Conservation (phyloP, 2,329 filamentous ascomycete genomes). For the Alternaria atra region DNA sequence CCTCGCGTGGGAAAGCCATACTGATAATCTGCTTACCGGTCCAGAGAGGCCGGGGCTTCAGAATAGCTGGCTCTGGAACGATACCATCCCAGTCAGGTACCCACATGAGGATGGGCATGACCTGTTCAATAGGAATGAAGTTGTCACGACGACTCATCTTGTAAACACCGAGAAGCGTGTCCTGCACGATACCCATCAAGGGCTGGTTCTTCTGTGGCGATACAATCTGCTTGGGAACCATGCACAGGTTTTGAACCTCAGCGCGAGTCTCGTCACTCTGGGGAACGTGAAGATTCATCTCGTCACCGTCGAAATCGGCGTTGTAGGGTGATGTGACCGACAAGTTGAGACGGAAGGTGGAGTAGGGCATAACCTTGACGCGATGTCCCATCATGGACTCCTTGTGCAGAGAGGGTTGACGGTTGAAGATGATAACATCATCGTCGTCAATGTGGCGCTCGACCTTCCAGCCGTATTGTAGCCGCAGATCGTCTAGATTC, state of each 20-base stretch:
- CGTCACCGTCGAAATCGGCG: slow-evolving; percentile 99
- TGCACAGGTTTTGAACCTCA: slow-evolving; percentile 91
- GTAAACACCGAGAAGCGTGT: slow-evolving; percentile 95
- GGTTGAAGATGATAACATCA: slow-evolving; percentile 99
- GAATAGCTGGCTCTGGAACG: slow-evolving; percentile 90
- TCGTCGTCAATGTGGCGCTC: slow-evolving; percentile 96
- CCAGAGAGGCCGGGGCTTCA: slow-evolving; percentile 93
- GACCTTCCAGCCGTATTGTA: slow-evolving; percentile 98
- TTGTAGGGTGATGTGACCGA: slow-evolving; percentile 99
- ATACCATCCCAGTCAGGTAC: slow-evolving; percentile 97
- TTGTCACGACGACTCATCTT: slow-evolving; percentile 94
- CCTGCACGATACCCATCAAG: slow-evolving; percentile 99
- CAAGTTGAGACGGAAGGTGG: slow-evolving; percentile 95
- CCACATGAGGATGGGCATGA: slow-evolving; percentile 98
- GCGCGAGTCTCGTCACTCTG: slow-evolving; percentile 97
- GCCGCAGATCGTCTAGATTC: slow-evolving; percentile 81
- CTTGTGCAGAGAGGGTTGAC: slow-evolving; percentile 98
- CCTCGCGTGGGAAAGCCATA: slow-evolving; percentile 85
- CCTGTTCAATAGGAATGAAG: slow-evolving; percentile 86
- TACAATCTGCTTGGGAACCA: slow-evolving; percentile 98
- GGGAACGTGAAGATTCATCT: slow-evolving; percentile 99
- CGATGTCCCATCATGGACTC: slow-evolving; percentile 99
- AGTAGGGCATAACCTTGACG: slow-evolving; percentile 98
- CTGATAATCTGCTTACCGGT: slow-evolving; percentile 98
- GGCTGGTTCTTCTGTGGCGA: slow-evolving; percentile 97